Conservation (phyloP, 2,329 filamentous ascomycete species). For the Bretziella fagacearum region DNA sequence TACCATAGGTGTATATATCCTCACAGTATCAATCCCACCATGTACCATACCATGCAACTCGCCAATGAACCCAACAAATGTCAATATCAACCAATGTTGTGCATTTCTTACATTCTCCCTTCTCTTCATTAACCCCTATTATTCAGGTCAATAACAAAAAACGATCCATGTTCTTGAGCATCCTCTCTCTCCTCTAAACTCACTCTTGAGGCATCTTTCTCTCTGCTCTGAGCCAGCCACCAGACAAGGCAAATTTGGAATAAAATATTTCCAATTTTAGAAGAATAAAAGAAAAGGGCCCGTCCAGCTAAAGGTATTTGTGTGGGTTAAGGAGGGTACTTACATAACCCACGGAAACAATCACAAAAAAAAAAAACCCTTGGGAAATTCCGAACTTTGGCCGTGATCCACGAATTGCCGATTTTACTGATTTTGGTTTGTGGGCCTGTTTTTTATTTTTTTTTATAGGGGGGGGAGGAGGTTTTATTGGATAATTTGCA, state of each 20-base stretch:
- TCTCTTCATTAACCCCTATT: too few species aligned
- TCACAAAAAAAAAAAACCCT: background rate
- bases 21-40: too few species aligned
- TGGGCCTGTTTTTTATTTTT: too few species aligned
- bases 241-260: background rate
- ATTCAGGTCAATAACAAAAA: background rate
- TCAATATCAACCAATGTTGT: background rate
- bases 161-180: background rate
- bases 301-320: background rate
- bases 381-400: background rate
- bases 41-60: background rate
- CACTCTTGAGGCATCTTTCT: background rate
- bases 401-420: background rate
- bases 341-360: background rate
- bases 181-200: background rate
- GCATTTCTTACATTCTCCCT: background rate
- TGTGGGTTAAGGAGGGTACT: background rate
- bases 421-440: background rate
- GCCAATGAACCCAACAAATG: background rate
- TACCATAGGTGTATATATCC: background rate
- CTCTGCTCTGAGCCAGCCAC: background rate
- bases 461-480: too few species aligned
- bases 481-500: too few species aligned
- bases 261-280: background rate
- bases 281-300: background rate